Evolutionary conservation across 2,329 filamentous ascomycete species (phyloP), one percentile per base, ranked within the genome.

Genomic region (Rhexocercosporidium sp.): DNA sequence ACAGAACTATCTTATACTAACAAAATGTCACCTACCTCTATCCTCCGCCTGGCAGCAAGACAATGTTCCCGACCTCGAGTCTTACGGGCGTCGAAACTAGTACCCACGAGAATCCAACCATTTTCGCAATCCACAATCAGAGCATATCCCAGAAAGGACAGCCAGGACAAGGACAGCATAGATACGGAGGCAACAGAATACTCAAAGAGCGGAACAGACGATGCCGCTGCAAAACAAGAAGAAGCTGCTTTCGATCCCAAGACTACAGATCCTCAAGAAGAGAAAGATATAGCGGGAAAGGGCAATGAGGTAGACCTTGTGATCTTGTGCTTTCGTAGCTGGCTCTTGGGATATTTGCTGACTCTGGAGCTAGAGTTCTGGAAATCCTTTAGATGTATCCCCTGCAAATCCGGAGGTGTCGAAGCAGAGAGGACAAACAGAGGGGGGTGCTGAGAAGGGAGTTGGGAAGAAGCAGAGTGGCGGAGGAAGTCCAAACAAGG

Each of bases 161-260:
- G 81, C 60, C 82, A 85, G 71, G 84, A 90, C 75, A 86, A 88
- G 59, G 84, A 90, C 69, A 83, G 84, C 3, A 83, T 96, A 39
- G 86, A 90, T 66, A 88, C 91, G 0, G 83, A 86, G 34, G 79
- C 85, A 1, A 87, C 84, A 63, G 92, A 96, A 76, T 87, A 90
- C 79, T 86, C 87, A 66, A 88, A 90, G 75, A 88, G 87, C 59
- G 91, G 88, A 4, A 87, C 86, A 0, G 92, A 89, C 54, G 83
- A 86, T 57, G 80, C 81, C 12, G 85, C 89, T 0, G 83, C 85
- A 0, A 81, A 83, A 34, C 29, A 31, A 31, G 29, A 31, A 9
- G 29, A 31, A 31, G 29, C 29, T 31, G 29, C 29, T 9, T 31
- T 31, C 29, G 29, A 41, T 41, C 37, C 16, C 11, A 41, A 12